Percentiles rank a stretch among this genome's conserved stretches.
phyloP scores from a whole-genome alignment of 352 stramenopile genomes.

The Pythium brassicae region DNA sequence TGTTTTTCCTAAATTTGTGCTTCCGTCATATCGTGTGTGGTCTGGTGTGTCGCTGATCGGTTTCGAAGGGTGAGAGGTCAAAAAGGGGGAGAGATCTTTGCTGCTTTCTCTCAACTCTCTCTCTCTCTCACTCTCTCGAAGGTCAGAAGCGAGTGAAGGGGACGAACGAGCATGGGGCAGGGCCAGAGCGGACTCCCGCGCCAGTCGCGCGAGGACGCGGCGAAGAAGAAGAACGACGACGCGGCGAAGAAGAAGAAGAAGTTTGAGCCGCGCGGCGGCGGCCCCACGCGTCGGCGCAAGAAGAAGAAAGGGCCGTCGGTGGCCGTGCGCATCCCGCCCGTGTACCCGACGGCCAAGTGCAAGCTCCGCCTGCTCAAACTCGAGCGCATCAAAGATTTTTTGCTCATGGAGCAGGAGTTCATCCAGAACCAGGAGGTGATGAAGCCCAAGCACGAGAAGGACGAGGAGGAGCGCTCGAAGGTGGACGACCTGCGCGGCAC shows the following conservation, averaged over 20 bases:
- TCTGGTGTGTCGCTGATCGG: too few species aligned
- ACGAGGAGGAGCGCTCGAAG: conserved; percentile 98
- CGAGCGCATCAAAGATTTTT: conserved; percentile 99
- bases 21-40: too few species aligned
- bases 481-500: conserved; percentile 98
- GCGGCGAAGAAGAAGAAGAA: conserved; percentile 94
- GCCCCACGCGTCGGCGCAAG: conserved; percentile 83
- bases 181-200: conserved; percentile 82
- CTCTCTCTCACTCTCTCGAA: not conserved
- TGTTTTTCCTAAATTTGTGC: too few species aligned
- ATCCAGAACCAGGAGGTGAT: conserved; percentile 99
- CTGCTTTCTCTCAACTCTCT: not conserved
- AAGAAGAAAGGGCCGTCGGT: conserved; percentile 92
- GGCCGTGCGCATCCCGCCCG: conserved; percentile 86
- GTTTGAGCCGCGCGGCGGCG: conserved; percentile 85
- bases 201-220: conserved; percentile 70
- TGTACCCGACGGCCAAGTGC: conserved; percentile 98
- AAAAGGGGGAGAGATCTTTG: too few species aligned
- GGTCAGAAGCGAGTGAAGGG: not conserved
- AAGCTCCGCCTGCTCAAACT: conserved; percentile 99
- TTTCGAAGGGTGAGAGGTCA: too few species aligned
- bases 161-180: conserved; percentile 58
- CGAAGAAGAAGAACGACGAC: conserved; percentile 89
- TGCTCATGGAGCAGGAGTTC: conserved; percentile 99
- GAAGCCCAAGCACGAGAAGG: conserved; percentile 99